Base-by-base conservation (phyloP, 805 yeast species). In the Metschnikowia matae region DNA sequence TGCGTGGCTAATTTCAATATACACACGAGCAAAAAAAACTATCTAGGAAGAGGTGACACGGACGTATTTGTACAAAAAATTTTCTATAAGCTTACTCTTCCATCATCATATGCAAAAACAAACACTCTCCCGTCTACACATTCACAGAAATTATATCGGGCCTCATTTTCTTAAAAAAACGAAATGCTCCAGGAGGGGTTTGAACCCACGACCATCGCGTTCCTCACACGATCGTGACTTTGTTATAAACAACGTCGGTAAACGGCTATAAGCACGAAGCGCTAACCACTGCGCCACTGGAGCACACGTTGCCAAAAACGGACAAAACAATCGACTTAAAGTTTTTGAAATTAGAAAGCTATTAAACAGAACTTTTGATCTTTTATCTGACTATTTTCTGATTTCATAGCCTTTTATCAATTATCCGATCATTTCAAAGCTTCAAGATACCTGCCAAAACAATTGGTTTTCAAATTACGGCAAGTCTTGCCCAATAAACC, bases 161-260 rank as follows among this genome's bases (percentile, higher is more conserved):
- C 21, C 14, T 21, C 21, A 17, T 17, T 18, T 7, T 17, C 4
- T 26, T n/a, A 61, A 64, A 68, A 68, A 66, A 65, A 57, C 61
- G 64, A 67, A 68, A 71, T 73, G 78, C 75, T 73, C 77, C 71
- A 71, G 77, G 75, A 71, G 75, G 77, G 77, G 77, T 67, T 73
- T 70, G 78, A 73, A 73, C 78, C 77, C 76, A 72, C 75, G 78
- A 73, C 78, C 77, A 73, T 73, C 77, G 78, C 78, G 78, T 73
- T 71, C 75, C 78, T 72, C 77, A 73, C 77, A 73, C 78, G 78
- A 71, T 74, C 74, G 77, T 71, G 75, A 69, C 76, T 67, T 68
- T 67, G 74, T 44, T 36, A 73, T 57, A 70, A 69, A 70, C 74
- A 74, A 68, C 46, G 71, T 67, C 72, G 73, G 60, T 64, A 69